Base-by-base conservation (phyloP, 208 protist genomes). In the Crithidia acanthocephali region DNA sequence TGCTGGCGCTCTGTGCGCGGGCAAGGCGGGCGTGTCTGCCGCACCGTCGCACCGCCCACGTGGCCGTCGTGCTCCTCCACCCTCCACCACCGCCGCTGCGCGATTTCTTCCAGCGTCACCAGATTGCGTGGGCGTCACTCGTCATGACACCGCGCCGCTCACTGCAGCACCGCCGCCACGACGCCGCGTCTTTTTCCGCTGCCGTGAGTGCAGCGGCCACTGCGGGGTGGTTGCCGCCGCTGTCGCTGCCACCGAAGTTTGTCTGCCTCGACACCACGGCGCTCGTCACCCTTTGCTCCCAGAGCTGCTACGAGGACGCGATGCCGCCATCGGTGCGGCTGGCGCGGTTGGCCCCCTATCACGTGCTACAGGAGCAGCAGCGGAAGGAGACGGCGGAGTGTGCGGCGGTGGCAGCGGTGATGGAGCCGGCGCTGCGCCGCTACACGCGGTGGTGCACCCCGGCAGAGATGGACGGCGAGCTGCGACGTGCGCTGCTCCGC, bases 231-330 rank as follows among this genome's bases (percentile, higher is more conserved):
- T 62, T 86, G 22, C 72, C 76, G 15, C 57, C 68, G 1, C 33
- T 74, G 10, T 27, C 28, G 16, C 59, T 64, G 22, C 18, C 22
- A 8, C 61, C 76, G 2, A 25, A 23, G 22, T 79, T 90, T 61
- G 51, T 94, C 13, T 90, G 84, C 74, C 73, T 94, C 27, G 88
- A 94, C 64, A 90, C 84, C 16, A 94, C 88, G 0, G 83, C 85
- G 9, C 64, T 94, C n/a, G 84, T 94, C 18, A 81, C 83, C 9
- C 42, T 94, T n/a, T 90, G 84, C 71, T 88, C 85, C 20, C 79
- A 90, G 30, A 80, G 84, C n/a, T 89, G 84, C 73, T 91, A 79
- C 62, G 44, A 28, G 9, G 74, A 74, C 33, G 60, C 62, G 10
- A 59, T 68, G 40, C 45, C 74, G 30, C 8, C 50, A 5, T 60